Conservation (phyloP, 495 filamentous ascomycete species). For the Talaromyces proteolyticus region DNA sequence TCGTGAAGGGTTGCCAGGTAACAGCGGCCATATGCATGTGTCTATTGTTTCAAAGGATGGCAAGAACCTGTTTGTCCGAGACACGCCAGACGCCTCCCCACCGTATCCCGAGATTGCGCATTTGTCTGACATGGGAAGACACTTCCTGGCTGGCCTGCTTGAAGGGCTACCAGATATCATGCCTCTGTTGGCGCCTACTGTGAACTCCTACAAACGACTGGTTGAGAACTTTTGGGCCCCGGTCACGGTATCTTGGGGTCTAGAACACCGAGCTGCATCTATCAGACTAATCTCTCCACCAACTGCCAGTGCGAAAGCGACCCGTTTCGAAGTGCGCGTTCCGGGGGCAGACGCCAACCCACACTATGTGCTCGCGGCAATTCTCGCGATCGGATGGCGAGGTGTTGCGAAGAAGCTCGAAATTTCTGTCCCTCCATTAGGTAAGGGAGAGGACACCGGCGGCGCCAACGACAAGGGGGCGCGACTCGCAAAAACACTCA, state of each 20-base stretch:
- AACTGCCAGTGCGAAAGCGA: constrained; percentile 72
- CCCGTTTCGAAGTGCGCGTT: constrained; percentile 86
- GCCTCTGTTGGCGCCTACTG: constrained; percentile 87
- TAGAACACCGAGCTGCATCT: constrained; percentile 90
- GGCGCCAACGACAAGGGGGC: constrained; percentile 50
- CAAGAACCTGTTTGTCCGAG: constrained; percentile 77
- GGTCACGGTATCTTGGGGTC: constrained; percentile 92
- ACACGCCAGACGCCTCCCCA: constrained; percentile 60
- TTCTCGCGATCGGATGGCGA: constrained; percentile 80
- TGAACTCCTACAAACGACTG: constrained; percentile 95
- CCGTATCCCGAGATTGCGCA: constrained; percentile 67
- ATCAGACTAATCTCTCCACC: constrained; percentile 87
- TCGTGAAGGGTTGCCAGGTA: constrained; percentile 80
- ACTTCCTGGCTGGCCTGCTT: constrained; percentile 88
- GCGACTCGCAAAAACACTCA: constrained; percentile 67
- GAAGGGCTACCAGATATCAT: constrained; percentile 91
- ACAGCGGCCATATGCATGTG: constrained; percentile 93
- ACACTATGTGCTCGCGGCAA: constrained; percentile 78
- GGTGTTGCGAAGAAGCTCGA: constrained; percentile 86
- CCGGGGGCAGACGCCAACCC: constrained; percentile 89
- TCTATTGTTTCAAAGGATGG: constrained; percentile 64
- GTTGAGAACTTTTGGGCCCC: constrained; percentile 99
- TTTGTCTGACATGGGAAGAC: constrained; percentile 82
- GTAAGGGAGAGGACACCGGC: constrained; percentile 68
- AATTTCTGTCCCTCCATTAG: constrained; percentile 75